Percentiles rank a stretch among this genome's conserved stretches.
These are phyloP conservation scores for Thymus mandschuricus DNA, from an alignment of 257 asterid genomes.

Conservation along the genomic window DNA sequence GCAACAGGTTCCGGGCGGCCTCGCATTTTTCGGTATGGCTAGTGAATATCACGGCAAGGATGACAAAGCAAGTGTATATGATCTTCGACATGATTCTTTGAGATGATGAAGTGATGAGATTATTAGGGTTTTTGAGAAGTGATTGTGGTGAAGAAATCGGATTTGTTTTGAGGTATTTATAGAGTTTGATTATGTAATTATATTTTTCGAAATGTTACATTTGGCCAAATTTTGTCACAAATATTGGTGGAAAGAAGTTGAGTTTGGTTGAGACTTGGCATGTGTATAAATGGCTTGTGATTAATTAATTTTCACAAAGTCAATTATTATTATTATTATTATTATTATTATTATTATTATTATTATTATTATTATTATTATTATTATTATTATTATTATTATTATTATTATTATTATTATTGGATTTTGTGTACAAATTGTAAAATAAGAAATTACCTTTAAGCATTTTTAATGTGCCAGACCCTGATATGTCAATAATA, in stretches of 20 bases:
- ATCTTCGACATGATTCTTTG: slow-evolving; percentile 28
- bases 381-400: too few relatives aligned
- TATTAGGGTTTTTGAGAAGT: neutral
- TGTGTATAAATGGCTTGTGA: neutral
- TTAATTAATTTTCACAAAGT: too few relatives aligned
- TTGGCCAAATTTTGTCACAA: slow-evolving; percentile 19
- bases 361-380: too few relatives aligned
- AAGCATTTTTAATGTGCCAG: too few relatives aligned
- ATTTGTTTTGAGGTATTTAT: slow-evolving; percentile 20
- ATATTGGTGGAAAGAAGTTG: slow-evolving; percentile 28
- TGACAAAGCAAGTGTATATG: slow-evolving; percentile 26
- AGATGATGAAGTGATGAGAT: neutral
- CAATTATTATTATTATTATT: too few relatives aligned
- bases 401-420: too few relatives aligned
- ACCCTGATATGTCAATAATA: too few relatives aligned
- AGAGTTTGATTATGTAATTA: neutral
- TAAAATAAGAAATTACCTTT: too few relatives aligned
- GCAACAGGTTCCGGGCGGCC: slow-evolving; percentile 37
- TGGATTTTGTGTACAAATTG: too few relatives aligned
- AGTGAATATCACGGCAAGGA: slow-evolving; percentile 22
- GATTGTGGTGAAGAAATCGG: slow-evolving; percentile 10
- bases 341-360: too few relatives aligned
- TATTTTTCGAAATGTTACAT: neutral
- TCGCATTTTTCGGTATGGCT: slow-evolving; percentile 29
- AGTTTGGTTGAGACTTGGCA: slow-evolving; percentile 33